Evolutionary conservation across 352 stramenopile genomes (phyloP).

Genomic region (Plasmopara viticola): DNA sequence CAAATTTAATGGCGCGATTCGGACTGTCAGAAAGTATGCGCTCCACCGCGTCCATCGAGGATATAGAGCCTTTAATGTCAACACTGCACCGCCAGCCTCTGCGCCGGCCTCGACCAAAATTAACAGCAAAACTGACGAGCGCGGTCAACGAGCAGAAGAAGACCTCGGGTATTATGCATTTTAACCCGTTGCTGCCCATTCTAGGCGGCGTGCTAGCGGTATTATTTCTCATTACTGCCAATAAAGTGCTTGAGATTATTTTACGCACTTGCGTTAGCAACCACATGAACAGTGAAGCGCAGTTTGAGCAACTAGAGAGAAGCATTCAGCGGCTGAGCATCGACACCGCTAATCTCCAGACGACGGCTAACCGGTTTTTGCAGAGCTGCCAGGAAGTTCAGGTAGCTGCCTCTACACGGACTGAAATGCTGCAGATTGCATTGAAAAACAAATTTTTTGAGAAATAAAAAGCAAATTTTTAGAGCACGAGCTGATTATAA

Average conservation of each 20-base stretch:
- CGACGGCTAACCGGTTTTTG: slow-evolving; percentile 17
- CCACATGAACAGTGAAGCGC: slow-evolving; percentile 1
- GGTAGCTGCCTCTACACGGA: slow-evolving; percentile 15
- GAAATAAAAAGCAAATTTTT: slow-evolving; percentile 12
- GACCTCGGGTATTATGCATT: slow-evolving; percentile 2
- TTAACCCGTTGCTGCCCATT: slow-evolving; percentile 7
- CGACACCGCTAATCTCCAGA: slow-evolving; percentile 16
- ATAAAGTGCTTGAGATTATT: neutral
- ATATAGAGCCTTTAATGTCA: slow-evolving; percentile 14
- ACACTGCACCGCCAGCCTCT: slow-evolving; percentile 5
- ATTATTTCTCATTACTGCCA: slow-evolving; percentile 6
- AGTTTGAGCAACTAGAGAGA: slow-evolving; percentile 28
- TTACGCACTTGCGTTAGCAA: slow-evolving; percentile 3
- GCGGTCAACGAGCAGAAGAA: slow-evolving; percentile 5
- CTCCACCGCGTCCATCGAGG: slow-evolving; percentile 20
- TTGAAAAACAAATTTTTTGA: slow-evolving; percentile 13
- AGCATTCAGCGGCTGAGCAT: slow-evolving; percentile 14
- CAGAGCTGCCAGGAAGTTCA: slow-evolving; percentile 22
- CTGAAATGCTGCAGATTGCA: slow-evolving; percentile 15
- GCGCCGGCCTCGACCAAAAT: neutral
- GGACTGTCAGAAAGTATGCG: slow-evolving; percentile 38
- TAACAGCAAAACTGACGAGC: slow-evolving; percentile 3
- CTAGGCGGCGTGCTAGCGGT: slow-evolving; percentile 12
- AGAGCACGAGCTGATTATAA: slow-evolving; percentile 20
- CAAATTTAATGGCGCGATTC: slow-evolving; percentile 19